Base-by-base conservation (phyloP, 768 basidiomycete genomes). In the Leccinellum luteum region DNA sequence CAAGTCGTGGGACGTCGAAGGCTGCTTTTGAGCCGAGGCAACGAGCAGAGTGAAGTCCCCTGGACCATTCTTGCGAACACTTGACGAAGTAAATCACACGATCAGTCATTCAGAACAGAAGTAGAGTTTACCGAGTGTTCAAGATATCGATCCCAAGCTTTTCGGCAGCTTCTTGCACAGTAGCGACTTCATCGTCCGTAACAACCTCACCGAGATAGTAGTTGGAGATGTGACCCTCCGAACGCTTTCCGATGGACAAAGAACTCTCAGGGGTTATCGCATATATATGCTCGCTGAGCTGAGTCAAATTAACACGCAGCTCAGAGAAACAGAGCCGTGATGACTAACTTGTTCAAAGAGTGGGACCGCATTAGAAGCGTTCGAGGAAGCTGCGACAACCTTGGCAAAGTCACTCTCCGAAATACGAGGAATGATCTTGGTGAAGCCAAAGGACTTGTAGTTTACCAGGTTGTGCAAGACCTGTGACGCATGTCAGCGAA, bases 401-500 rank as follows among this genome's bases (percentile, higher is more conserved):
- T 76, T 77, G 41, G 79, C 81, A 66, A 95, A 92, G 63, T 82
- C 85, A 15, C 75, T 78, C 23, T 78, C 65, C 2, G 83, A 64
- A 48, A 90, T 64, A 21, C 93, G 86, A 21, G 93, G 92, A 49
- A 92, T 68, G 62, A 95, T 88, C 75, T 95, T 94, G 44, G 89
- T 90, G 66, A 88, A 89, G 1, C 92, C 92, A 60, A 94, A 94
- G 3, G 79, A 81, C 69, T 84, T 90, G 74, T 85, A 92, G 73
- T 93, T 93, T 23, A 64, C 79, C 32, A 81, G 58, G 55, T 79
- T 79, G 60, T 75, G 76, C 58, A 81, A 56, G 27, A 74, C 73
- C 78, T 76, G 31, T 28, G 13, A 28, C 5, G 6, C 9, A 17
- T 5, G 32, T 30, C 31, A 6, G 55, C 49, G 13, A 48, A 32